A percentile compares a stretch with the other conserved stretches of the same genome.
These are phyloP conservation scores for Phylloporus gajari DNA, from an alignment of 1,284 basidiomycete species.

Conservation along the genomic window DNA sequence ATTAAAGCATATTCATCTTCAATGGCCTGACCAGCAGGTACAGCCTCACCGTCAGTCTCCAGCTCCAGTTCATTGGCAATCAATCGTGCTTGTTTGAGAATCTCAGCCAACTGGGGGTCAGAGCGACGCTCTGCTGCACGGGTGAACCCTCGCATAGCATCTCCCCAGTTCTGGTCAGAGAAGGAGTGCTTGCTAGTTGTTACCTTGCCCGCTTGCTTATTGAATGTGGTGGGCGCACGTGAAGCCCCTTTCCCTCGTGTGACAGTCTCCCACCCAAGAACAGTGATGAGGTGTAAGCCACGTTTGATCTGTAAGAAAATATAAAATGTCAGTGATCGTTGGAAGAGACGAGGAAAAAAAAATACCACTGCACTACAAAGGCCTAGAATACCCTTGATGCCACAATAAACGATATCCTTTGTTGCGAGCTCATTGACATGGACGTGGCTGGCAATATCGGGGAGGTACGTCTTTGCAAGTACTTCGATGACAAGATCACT, in stretches of 20 bases:
- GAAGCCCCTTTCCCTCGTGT: neutral
- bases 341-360: neutral
- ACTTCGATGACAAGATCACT: neutral
- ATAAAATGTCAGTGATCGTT: neutral
- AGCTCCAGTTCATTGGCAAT: neutral
- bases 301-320: neutral
- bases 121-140: neutral
- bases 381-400: conserved; percentile 3
- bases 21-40: neutral
- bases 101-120: neutral
- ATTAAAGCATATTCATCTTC: neutral
- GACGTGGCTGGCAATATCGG: neutral
- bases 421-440: neutral
- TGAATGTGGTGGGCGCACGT: neutral
- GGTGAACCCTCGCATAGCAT: neutral
- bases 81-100: neutral
- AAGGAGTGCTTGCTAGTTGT: neutral
- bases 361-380: neutral
- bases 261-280: neutral
- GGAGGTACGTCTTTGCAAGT: neutral
- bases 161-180: neutral
- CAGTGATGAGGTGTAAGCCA: neutral
- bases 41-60: neutral
- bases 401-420: neutral
- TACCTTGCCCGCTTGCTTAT: neutral